These are phyloP conservation scores for Saksenaea oblongispora DNA, from an alignment of 371 early-diverging fungal genomes.

Conservation along the genomic window DNA sequence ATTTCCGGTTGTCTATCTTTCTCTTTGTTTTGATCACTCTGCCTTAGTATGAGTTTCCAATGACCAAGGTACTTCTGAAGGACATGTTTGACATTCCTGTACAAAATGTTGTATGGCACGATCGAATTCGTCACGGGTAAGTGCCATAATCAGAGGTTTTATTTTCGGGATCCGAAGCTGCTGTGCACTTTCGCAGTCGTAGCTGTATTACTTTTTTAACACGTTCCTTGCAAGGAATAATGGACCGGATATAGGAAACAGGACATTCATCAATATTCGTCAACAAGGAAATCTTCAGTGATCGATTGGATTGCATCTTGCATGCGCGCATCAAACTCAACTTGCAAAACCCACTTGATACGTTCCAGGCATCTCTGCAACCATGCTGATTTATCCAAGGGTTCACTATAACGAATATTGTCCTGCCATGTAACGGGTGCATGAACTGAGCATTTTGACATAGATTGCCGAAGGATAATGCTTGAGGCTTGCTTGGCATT, in stretches of 20 bases:
- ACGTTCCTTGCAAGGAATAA: neutral
- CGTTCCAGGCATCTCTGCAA: conserved; percentile 1
- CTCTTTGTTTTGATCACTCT: neutral
- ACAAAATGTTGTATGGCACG: neutral
- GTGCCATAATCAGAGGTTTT: neutral
- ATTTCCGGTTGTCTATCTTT: neutral
- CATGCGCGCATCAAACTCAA: conserved; percentile 16
- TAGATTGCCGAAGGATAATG: conserved; percentile 27
- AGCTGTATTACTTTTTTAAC: neutral
- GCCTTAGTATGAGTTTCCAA: neutral
- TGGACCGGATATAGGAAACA: neutral
- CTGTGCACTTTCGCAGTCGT: too few species aligned
- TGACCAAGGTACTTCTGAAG: neutral
- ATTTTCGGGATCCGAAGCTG: too few species aligned
- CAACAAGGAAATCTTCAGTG: conserved; percentile 12
- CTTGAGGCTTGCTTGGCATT: conserved; percentile 29
- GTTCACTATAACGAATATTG: neutral
- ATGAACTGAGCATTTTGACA: neutral
- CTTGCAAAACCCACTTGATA: neutral
- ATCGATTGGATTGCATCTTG: conserved; percentile 11
- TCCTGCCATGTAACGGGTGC: neutral
- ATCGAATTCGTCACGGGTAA: conserved; percentile 7
- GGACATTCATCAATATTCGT: neutral
- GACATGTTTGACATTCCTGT: neutral
- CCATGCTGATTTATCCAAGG: conserved; percentile 5